These are phyloP conservation scores for Naganishia kalamii DNA, from an alignment of 768 basidiomycete genomes.

Conservation along the genomic window DNA sequence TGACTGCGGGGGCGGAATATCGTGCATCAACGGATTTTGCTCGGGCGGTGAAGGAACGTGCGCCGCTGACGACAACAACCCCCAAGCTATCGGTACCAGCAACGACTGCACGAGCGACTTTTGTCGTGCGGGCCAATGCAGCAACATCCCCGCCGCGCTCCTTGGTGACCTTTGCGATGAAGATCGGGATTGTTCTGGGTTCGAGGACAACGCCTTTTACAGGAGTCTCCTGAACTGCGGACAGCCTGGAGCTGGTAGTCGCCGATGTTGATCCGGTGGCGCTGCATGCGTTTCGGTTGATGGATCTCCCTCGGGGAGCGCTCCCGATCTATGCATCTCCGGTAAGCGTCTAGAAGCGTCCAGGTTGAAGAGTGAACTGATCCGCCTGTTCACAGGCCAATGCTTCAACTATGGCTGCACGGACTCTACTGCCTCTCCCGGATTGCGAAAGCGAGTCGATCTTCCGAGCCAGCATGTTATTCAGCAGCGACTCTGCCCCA, in stretches of 20 bases:
- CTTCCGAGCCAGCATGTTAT: neutral
- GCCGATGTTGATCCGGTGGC: slow-evolving; percentile 7
- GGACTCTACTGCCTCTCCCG: neutral
- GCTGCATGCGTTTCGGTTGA: neutral
- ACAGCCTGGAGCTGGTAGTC: neutral
- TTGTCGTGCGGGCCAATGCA: neutral
- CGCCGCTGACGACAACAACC: neutral
- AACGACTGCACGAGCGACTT: neutral
- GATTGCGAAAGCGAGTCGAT: neutral
- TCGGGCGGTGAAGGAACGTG: slow-evolving; percentile 7
- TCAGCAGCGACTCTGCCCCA: neutral
- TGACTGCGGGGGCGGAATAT: neutral
- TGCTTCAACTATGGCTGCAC: slow-evolving; percentile 7
- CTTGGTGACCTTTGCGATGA: slow-evolving; percentile 9
- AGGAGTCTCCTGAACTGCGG: slow-evolving; percentile 1
- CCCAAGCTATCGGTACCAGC: neutral
- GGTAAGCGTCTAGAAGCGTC: neutral
- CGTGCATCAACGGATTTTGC: neutral
- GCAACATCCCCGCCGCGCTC: neutral
- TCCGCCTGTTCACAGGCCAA: neutral
- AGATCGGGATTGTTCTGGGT: slow-evolving; percentile 13
- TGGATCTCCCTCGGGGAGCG: neutral
- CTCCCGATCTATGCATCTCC: neutral
- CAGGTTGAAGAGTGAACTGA: neutral
- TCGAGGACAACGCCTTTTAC: neutral